Percentiles rank a stretch among this genome's conserved stretches.
Evolutionary conservation across 129 eudicot genomes (phyloP).

Genomic region (Flaveria brownii): DNA sequence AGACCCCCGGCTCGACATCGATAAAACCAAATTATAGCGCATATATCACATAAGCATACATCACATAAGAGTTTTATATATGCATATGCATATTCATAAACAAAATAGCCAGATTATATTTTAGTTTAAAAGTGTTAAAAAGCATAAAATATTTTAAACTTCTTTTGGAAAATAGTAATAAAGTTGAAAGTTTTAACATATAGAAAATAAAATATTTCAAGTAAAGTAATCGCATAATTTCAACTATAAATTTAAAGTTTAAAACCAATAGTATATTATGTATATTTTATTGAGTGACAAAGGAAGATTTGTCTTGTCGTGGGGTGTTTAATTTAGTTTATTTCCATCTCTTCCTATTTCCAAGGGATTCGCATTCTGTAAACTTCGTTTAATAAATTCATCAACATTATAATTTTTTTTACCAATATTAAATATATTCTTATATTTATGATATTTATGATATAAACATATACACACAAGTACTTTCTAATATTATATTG

Average conservation of each 20-base stretch:
- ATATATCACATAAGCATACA: too few species aligned
- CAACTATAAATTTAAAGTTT: neutral
- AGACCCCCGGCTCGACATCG: too few species aligned
- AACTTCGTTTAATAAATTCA: neutral
- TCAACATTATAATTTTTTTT: neutral
- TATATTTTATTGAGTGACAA: neutral
- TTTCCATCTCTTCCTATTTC: slow-evolving; percentile 16
- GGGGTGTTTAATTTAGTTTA: neutral
- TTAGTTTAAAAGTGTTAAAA: too few species aligned
- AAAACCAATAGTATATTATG: neutral
- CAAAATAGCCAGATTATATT: too few species aligned
- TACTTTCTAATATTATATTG: too few species aligned
- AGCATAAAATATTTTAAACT: too few species aligned
- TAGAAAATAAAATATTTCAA: neutral
- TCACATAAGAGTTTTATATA: too few species aligned
- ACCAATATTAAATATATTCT: neutral
- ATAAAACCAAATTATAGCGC: too few species aligned
- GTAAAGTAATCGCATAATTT: neutral
- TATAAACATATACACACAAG: neutral
- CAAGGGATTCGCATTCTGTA: slow-evolving; percentile 25
- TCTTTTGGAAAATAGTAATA: neutral
- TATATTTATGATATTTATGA: neutral
- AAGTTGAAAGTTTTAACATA: neutral
- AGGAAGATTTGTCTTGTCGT: slow-evolving; percentile 25
- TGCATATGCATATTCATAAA: too few species aligned